A percentile compares a stretch with the other conserved stretches of the same genome.
Conservation (phyloP, 768 basidiomycete species). For the Boletus barrowsii region DNA sequence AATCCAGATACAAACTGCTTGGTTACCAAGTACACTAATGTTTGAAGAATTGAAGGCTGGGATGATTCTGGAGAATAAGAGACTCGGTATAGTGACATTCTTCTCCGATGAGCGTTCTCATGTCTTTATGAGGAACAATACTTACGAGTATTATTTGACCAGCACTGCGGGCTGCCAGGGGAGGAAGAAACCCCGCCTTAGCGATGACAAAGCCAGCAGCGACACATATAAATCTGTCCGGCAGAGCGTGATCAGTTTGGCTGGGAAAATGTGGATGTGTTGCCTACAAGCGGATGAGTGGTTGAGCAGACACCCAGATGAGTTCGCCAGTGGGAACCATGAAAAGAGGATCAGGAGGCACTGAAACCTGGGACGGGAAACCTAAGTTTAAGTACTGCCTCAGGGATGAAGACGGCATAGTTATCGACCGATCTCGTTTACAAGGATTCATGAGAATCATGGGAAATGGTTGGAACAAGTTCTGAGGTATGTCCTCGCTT, state of each 20-base stretch:
- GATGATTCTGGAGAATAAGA: conserved; percentile 72
- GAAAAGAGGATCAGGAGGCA: background rate
- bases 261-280: background rate
- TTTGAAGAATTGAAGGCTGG: conserved; percentile 62
- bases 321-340: conserved; percentile 41
- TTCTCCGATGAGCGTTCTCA: conserved; percentile 7
- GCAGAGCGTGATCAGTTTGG: conserved; percentile 1
- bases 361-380: background rate
- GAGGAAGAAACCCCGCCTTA: conserved; percentile 58
- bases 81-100: conserved; percentile 60
- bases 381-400: conserved; percentile 2
- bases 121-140: background rate
- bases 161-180: conserved; percentile 53
- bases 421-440: background rate
- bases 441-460: background rate
- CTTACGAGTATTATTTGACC: conserved; percentile 59
- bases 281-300: conserved; percentile 55
- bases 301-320: conserved; percentile 62
- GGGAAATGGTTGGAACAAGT: background rate
- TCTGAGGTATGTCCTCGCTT: background rate
- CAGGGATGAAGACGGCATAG: conserved; percentile 1
- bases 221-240: conserved; percentile 50
- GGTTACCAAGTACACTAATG: conserved; percentile 49
- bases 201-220: conserved; percentile 56
- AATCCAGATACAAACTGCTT: background rate